Conservation (phyloP, 1,284 basidiomycete species). For the Trichosporon sp. region DNA sequence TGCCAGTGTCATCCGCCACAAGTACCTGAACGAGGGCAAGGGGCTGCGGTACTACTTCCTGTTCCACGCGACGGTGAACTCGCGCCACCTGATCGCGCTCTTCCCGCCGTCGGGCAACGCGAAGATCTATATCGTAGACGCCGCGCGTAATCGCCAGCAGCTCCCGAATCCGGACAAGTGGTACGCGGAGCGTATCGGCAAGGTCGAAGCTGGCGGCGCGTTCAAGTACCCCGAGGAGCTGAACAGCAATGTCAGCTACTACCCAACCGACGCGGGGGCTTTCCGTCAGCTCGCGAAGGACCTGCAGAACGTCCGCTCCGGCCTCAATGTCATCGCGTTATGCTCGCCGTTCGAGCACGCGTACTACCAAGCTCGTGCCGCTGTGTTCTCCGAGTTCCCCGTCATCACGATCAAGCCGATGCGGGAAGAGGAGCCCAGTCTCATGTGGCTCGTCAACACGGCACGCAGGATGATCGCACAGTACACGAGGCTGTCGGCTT, state of each 20-base stretch:
- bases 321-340: constrained; percentile 72
- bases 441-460: constrained; percentile 62
- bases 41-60: constrained; percentile 81
- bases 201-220: constrained; percentile 56
- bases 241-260: constrained; percentile 73
- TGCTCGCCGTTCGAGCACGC: constrained; percentile 81
- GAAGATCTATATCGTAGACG: constrained; percentile 87
- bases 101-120: constrained; percentile 75
- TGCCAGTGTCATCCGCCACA: constrained; percentile 65
- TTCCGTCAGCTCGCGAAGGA: constrained; percentile 88
- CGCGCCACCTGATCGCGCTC: constrained; percentile 86
- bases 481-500: constrained; percentile 75
- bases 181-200: constrained; percentile 66
- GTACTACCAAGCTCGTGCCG: constrained; percentile 78
- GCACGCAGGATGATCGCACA: constrained; percentile 73
- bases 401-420: constrained; percentile 81
- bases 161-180: constrained; percentile 74
- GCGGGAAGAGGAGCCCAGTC: constrained; percentile 62
- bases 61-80: constrained; percentile 80
- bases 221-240: constrained; percentile 73
- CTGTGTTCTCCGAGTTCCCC: constrained; percentile 81
- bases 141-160: constrained; percentile 77
- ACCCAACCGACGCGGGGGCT: constrained; percentile 75
- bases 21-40: constrained; percentile 75
- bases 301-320: constrained; percentile 64